These are phyloP conservation scores for Prunus salicina DNA, from an alignment of 306 rosid genomes.

Conservation along the genomic window DNA sequence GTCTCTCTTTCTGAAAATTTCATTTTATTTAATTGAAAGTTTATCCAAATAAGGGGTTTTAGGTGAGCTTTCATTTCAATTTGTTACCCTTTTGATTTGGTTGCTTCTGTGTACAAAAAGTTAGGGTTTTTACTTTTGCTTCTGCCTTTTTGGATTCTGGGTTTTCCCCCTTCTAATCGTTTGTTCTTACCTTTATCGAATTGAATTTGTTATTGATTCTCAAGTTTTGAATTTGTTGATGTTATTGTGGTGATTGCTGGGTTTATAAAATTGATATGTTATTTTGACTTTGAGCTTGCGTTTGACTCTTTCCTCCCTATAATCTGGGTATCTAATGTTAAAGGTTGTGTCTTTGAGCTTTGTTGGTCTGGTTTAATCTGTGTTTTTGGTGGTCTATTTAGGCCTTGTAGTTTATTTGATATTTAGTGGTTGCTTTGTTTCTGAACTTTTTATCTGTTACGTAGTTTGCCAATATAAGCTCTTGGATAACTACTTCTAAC, in stretches of 20 bases:
- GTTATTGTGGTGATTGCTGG: background rate
- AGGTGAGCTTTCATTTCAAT: conserved; percentile 15
- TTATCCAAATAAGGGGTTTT: conserved; percentile 6
- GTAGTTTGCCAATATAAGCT: background rate
- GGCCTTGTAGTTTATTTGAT: background rate
- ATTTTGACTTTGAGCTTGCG: background rate
- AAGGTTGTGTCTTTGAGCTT: background rate
- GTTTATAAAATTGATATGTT: background rate
- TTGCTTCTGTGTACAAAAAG: background rate
- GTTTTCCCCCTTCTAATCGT: background rate
- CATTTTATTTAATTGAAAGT: background rate
- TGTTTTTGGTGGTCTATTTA: background rate
- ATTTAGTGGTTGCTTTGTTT: background rate
- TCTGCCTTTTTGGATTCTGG: conserved; percentile 1
- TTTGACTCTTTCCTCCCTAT: background rate
- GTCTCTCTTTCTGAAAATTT: background rate
- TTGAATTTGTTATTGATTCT: background rate
- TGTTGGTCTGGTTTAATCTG: background rate
- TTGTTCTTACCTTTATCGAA: background rate
- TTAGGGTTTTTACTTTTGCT: conserved; percentile 20
- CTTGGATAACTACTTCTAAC: background rate
- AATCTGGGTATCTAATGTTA: background rate
- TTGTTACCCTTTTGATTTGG: background rate
- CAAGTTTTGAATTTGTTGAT: background rate
- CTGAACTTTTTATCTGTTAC: background rate